phyloP scores from a whole-genome alignment of 768 basidiomycete genomes.

The Mrakia gelida region DNA sequence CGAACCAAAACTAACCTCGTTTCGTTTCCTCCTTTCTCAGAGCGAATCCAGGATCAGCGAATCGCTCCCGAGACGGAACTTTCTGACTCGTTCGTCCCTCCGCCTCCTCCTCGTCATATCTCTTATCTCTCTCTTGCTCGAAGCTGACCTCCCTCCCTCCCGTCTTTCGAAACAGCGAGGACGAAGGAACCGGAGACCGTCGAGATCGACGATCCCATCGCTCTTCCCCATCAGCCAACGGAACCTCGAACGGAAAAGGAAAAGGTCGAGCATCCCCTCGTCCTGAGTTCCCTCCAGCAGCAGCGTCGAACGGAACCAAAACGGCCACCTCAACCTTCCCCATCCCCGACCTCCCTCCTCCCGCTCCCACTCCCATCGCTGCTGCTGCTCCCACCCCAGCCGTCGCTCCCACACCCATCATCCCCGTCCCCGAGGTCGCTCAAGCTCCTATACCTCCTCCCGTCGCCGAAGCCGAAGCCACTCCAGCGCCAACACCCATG shows the following conservation, averaged over 20 bases:
- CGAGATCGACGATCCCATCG: conserved; percentile 38
- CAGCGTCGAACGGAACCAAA: not conserved
- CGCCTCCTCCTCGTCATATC: not conserved
- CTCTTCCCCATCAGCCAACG: not conserved
- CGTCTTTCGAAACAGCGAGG: conserved; percentile 52
- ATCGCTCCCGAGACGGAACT: conserved; percentile 82
- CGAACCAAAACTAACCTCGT: not conserved
- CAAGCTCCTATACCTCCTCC: not conserved
- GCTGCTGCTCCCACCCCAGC: not conserved
- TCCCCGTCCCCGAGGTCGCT: not conserved
- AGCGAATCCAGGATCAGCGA: conserved; percentile 70
- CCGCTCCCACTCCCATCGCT: not conserved
- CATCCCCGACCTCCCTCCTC: conserved; percentile 13
- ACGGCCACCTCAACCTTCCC: not conserved
- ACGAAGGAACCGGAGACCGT: conserved; percentile 87
- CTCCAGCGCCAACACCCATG: not conserved
- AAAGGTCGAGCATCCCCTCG: not conserved
- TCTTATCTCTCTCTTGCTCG: no score
- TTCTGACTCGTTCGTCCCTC: conserved; percentile 63
- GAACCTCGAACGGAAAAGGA: not conserved
- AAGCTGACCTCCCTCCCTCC: not conserved
- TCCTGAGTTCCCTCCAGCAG: not conserved
- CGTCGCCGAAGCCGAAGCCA: not conserved
- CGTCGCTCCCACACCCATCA: not conserved
- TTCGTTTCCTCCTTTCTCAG: conserved; percentile 35